Evolutionary conservation across 352 stramenopile genomes (phyloP), one percentile per base, ranked within the genome.

Genomic region (Pythium plurisporium): DNA sequence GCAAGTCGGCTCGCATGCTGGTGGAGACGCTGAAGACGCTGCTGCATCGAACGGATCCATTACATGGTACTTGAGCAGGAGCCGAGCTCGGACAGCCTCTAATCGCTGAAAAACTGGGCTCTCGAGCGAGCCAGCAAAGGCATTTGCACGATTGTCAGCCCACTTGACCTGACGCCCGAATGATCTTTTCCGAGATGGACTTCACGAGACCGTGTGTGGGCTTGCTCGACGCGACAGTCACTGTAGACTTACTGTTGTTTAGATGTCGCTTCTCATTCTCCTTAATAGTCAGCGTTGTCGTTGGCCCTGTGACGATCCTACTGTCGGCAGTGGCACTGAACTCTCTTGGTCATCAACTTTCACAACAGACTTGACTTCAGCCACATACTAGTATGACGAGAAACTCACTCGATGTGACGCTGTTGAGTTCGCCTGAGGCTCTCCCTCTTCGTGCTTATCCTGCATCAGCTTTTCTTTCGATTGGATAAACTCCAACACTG

Each of bases 21-120:
- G n/a, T 68, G 65, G 22, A 72, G 45, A 6, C 59, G 36, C 26
- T 64, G 56, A 8, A 68, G 47, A 26, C 5, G 64, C 57, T 1
- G 56, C 57, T 0, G 59, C 68, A 31, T 76, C 68, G n/a, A 76
- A 76, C 4, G 68, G 68, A 41, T 76, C 68, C 37, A 73, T 40
- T 2, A 40, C 25, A 44, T 66, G 52, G 43, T 69, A 76, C n/a
- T 56, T 67, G 3, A 65, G 41, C 17, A 76, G 26, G 9, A 44
- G 54, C 2, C 36, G 49, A 15, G 44, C 55, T 1, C 64, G 64
- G 7, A 62, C 40, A 22, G 41, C 33, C 23, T 72, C 64, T 1
- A 72, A 19, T 19, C 51, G 30, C n/a, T 41, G 12, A 37, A 57
- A 64, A 22, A 68, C 64, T 10, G 41, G 25, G 1, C 52, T 40